Conservation (phyloP, 129 eudicot genomes). For the Arctium lappa region DNA sequence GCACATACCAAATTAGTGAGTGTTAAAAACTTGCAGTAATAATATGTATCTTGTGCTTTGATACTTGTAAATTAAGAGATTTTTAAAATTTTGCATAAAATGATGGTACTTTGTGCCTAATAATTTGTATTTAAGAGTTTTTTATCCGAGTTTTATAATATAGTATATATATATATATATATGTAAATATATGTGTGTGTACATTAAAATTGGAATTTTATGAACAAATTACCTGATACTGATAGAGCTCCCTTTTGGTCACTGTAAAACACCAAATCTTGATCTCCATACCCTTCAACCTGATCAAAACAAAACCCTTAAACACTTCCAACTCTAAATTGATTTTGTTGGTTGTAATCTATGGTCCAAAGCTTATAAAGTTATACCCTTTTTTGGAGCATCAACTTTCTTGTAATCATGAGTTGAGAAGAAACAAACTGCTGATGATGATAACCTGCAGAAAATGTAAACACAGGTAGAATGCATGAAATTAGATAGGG, state of each 20-base stretch:
- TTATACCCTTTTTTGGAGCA: slow-evolving; percentile 24
- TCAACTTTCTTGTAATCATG: slow-evolving; percentile 53
- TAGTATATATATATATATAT: neutral
- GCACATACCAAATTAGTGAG: too few relatives aligned
- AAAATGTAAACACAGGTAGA: neutral
- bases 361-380: neutral
- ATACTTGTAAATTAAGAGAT: too few relatives aligned
- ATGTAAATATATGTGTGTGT: too few relatives aligned
- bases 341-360: neutral
- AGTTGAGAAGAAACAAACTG: slow-evolving; percentile 17
- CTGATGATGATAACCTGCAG: slow-evolving; percentile 32
- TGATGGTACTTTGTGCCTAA: too few relatives aligned
- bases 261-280: slow-evolving; percentile 19
- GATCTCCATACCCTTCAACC: slow-evolving; percentile 35
- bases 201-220: neutral
- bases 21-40: too few relatives aligned
- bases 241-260: slow-evolving; percentile 15
- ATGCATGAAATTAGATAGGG: neutral
- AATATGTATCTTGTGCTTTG: too few relatives aligned
- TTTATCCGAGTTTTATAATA: too few relatives aligned
- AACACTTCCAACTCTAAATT: neutral
- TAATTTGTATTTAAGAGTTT: too few relatives aligned
- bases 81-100: too few relatives aligned
- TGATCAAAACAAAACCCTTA: slow-evolving; percentile 7
- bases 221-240: slow-evolving; percentile 34